Evolutionary conservation across 805 yeast species (phyloP).

Genomic region (Sugiyamaella marilandica): DNA sequence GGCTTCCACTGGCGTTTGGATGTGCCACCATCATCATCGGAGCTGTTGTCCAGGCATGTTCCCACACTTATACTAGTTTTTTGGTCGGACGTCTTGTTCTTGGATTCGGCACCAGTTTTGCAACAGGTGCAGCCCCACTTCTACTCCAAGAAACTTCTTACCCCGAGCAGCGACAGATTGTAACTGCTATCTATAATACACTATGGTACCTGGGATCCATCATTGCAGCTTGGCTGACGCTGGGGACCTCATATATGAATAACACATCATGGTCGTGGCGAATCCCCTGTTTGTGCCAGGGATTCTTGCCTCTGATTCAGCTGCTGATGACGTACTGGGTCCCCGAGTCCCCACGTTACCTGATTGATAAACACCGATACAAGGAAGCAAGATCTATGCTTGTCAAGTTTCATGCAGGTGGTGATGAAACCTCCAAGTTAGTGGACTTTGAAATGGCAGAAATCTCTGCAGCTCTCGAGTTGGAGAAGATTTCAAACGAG

Average conservation of each 20-base stretch:
- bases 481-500: constrained; percentile 5
- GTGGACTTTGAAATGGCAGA: constrained; percentile 17
- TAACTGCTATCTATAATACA: constrained; percentile 61
- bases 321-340: constrained; percentile 45
- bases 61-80: constrained; percentile 52
- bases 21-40: constrained; percentile 53
- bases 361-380: constrained; percentile 53
- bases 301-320: constrained; percentile 55
- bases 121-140: constrained; percentile 70
- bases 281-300: constrained; percentile 68
- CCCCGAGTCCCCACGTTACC: constrained; percentile 88
- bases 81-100: constrained; percentile 64
- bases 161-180: constrained; percentile 57
- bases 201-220: constrained; percentile 66
- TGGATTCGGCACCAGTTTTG: constrained; percentile 70
- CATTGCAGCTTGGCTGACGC: constrained; percentile 74
- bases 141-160: constrained; percentile 71
- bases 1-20: constrained; percentile 52
- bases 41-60: constrained; percentile 43
- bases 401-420: constrained; percentile 18
- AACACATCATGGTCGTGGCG: constrained; percentile 52
- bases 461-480: constrained; percentile 13
- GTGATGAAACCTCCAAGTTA: constrained; percentile 8
- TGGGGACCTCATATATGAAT: constrained; percentile 50
- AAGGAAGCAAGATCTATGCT: constrained; percentile 50